These are phyloP conservation scores for Pyronema omphalodes DNA, from an alignment of 495 filamentous ascomycete species.

Conservation along the genomic window DNA sequence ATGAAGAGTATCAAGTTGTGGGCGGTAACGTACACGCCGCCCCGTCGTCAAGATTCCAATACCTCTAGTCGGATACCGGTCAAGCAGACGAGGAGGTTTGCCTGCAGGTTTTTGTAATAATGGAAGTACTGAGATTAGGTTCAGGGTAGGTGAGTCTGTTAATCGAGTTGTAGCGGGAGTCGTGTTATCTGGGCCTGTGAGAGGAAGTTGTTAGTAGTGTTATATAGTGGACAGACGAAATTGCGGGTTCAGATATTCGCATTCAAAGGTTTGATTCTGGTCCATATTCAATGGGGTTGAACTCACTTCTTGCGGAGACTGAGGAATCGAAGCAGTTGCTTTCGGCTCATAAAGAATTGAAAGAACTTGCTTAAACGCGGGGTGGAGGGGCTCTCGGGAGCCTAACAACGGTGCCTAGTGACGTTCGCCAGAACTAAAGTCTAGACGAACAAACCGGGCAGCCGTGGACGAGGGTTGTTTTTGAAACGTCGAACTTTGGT, in stretches of 20 bases:
- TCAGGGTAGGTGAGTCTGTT: not conserved
- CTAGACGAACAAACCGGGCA: slow-evolving; percentile 22
- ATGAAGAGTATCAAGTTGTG: slow-evolving; percentile 47
- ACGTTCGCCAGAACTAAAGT: slow-evolving; percentile 22
- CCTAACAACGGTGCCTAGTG: slow-evolving; percentile 22
- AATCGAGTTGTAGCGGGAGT: slow-evolving; percentile 21
- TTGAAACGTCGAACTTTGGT: slow-evolving; percentile 1
- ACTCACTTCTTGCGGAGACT: slow-evolving; percentile 91
- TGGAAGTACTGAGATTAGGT: not conserved
- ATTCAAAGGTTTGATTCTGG: no score
- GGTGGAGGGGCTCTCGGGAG: slow-evolving; percentile 21
- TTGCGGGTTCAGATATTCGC: no score
- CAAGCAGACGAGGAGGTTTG: slow-evolving; percentile 77
- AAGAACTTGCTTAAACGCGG: slow-evolving; percentile 18
- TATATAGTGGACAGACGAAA: not conserved
- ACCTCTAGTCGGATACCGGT: slow-evolving; percentile 61
- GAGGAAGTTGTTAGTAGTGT: not conserved
- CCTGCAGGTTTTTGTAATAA: slow-evolving; percentile 20
- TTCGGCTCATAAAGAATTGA: slow-evolving; percentile 65
- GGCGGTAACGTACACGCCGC: slow-evolving; percentile 11
- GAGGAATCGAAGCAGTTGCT: slow-evolving; percentile 82
- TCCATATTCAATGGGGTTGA: not conserved
- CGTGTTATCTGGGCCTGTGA: slow-evolving; percentile 77
- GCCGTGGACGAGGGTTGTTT: slow-evolving; percentile 2
- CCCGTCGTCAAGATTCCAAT: slow-evolving; percentile 53